Percentiles rank a stretch among this genome's conserved stretches.
These are phyloP conservation scores for Striga asiatica DNA, from an alignment of 257 asterid genomes.

Conservation along the genomic window DNA sequence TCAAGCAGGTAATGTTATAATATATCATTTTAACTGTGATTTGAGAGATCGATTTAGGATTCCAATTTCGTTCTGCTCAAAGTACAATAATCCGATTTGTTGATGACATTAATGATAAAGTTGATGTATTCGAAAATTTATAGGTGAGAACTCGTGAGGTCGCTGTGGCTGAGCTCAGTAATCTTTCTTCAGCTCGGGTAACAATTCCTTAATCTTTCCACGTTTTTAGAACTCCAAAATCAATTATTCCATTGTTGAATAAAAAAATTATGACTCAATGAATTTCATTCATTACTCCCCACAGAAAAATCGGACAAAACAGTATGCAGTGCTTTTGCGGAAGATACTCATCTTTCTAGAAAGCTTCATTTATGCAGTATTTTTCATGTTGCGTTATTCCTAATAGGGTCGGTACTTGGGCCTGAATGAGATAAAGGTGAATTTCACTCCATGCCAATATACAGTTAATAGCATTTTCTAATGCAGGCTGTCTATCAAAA, in stretches of 20 bases:
- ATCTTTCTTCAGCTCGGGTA: conserved; percentile 52
- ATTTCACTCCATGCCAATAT: not conserved
- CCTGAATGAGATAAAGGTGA: too few species aligned
- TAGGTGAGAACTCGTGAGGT: conserved; percentile 61
- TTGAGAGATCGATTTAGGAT: not conserved
- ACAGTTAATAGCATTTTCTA: too few species aligned
- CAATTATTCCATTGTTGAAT: too few species aligned
- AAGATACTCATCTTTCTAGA: too few species aligned
- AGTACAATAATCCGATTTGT: not conserved
- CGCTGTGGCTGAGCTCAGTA: conserved; percentile 62
- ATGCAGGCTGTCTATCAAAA: conserved; percentile 72
- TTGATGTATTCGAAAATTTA: not conserved
- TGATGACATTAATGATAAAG: not conserved
- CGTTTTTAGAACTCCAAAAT: too few species aligned
- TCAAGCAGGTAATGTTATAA: conserved; percentile 16
- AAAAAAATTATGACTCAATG: too few species aligned
- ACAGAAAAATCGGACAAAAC: too few species aligned
- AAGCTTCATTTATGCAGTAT: too few species aligned
- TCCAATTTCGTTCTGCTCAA: not conserved
- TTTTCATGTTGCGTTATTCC: not conserved
- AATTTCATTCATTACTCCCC: too few species aligned
- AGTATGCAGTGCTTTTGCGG: too few species aligned
- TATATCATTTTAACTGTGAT: not conserved
- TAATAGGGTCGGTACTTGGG: not conserved
- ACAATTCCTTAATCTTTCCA: not conserved